Percentiles rank a stretch among this genome's conserved stretches.
These are phyloP conservation scores for Apophysomyces variabilis DNA, from an alignment of 371 early-diverging fungal genomes.

Conservation along the genomic window DNA sequence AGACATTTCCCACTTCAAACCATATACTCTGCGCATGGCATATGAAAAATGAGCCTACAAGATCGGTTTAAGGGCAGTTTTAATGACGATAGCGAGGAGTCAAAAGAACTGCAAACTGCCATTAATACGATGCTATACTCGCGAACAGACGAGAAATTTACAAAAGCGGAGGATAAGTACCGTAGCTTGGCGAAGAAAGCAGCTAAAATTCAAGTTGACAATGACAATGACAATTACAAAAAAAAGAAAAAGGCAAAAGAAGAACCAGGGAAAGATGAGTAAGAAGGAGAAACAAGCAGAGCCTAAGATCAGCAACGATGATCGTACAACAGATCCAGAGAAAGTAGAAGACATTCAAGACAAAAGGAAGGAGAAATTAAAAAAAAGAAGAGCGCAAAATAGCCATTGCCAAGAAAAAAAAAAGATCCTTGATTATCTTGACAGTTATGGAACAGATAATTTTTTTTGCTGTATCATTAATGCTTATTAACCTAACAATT, in stretches of 20 bases:
- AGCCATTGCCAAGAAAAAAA: background rate
- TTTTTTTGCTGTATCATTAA: too few relatives aligned
- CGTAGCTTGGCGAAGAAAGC: conserved; percentile 4
- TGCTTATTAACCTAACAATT: background rate
- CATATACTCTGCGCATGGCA: conserved; percentile 16
- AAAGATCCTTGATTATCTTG: background rate
- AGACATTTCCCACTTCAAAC: background rate
- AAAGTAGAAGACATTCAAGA: too few relatives aligned
- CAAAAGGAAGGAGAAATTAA: background rate
- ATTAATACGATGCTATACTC: background rate
- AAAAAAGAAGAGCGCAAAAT: background rate
- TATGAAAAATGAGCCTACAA: background rate
- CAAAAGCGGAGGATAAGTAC: background rate
- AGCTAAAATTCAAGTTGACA: background rate
- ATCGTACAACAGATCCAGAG: too few relatives aligned
- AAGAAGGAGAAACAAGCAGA: background rate
- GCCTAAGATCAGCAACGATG: background rate
- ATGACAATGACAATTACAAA: background rate
- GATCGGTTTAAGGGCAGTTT: background rate
- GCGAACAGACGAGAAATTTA: background rate
- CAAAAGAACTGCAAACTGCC: background rate
- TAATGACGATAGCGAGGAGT: background rate
- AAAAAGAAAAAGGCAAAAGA: background rate
- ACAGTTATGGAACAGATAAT: background rate
- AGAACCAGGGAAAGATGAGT: background rate